Evolutionary conservation across 495 filamentous ascomycete species (phyloP).

Genomic region (Hyphodiscus hymeniophilus): DNA sequence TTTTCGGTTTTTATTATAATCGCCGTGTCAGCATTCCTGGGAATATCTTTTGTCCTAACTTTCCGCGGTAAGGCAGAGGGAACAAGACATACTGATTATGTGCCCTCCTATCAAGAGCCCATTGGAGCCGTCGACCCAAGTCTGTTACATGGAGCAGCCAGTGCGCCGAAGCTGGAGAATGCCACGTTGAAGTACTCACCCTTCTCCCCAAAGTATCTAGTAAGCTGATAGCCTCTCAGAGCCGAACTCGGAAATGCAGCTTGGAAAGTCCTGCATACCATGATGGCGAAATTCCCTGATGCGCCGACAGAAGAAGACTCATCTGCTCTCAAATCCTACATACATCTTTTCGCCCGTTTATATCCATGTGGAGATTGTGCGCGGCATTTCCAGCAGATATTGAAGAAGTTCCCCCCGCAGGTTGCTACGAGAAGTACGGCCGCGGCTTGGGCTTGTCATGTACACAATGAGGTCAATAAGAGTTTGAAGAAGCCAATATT

Average conservation of each 20-base stretch:
- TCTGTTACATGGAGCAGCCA: slow-evolving; percentile 64
- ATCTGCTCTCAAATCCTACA: slow-evolving; percentile 72
- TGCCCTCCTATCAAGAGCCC: slow-evolving; percentile 20
- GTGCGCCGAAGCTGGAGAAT: slow-evolving; percentile 87
- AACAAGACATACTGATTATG: slow-evolving; percentile 10
- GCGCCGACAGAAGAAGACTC: slow-evolving; percentile 76
- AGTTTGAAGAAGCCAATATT: slow-evolving; percentile 73
- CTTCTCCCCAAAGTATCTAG: neutral
- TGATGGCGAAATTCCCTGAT: slow-evolving; percentile 88
- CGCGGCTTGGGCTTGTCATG: slow-evolving; percentile 85
- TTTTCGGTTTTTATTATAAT: slow-evolving; percentile 29
- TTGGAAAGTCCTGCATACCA: slow-evolving; percentile 93
- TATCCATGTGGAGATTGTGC: slow-evolving; percentile 98
- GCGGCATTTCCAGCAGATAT: slow-evolving; percentile 74
- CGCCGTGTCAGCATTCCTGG: slow-evolving; percentile 28
- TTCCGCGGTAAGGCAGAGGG: slow-evolving; percentile 14
- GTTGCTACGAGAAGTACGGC: slow-evolving; percentile 75
- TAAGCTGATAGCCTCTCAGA: slow-evolving; percentile 30
- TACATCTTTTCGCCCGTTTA: slow-evolving; percentile 82
- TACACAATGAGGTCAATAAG: slow-evolving; percentile 92
- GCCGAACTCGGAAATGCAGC: slow-evolving; percentile 82
- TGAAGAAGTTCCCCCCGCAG: slow-evolving; percentile 84
- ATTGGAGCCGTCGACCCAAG: slow-evolving; percentile 25
- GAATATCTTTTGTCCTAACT: slow-evolving; percentile 29
- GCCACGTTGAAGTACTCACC: slow-evolving; percentile 71